Base-by-base conservation (phyloP, 2,329 filamentous ascomycete genomes). In the Fusarium stilboides region DNA sequence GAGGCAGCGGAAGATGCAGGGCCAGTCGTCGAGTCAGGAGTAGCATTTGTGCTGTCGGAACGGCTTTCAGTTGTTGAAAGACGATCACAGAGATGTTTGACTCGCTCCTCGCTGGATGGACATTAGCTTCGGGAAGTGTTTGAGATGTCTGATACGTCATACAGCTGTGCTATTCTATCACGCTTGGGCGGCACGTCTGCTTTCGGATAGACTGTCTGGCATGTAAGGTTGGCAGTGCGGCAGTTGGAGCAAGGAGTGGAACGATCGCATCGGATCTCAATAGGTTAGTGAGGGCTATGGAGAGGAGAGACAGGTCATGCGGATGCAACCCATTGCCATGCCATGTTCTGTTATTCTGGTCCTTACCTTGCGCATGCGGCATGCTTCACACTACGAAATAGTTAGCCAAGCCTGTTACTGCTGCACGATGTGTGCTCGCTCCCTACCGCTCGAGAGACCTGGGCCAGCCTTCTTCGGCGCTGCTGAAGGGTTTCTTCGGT, bases 391-490 rank as follows among this genome's bases (percentile, higher is more conserved):
- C 50, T 53, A 40, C 15, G 20, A 53, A 14, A 20, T 24, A 53
- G 33, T 53, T 53, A 53, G 50, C 50, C 7, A 46, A 24, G 12
- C 50, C n/a, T 13, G n/a, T 26, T 24, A 24, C 22, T 6, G 22
- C 22, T 24, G n/a, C n/a, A n/a, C n/a, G 22, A 24, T 24, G 22
- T 22, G 15, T 31, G n/a, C 39, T 8, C 13, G 19, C 13, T 33
- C n/a, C 50, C 28, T 53, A 53, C 50, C 50, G 50, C 50, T 34
- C 50, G 50, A 40, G 50, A 53, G 43, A 53, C 50, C 19, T 53
- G 50, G 28, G 50, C 50, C 15, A 53, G 50, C 26, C 50, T 26
- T 31, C 50, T 53, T 15, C 50, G 50, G 50, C 50, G 50, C 50
- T 53, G 50, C 37, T 53, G 50, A n/a, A 53, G 50, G 4, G 50